Conservation (phyloP, 176 grass and related monocot species). For the Zoysia japonica region DNA sequence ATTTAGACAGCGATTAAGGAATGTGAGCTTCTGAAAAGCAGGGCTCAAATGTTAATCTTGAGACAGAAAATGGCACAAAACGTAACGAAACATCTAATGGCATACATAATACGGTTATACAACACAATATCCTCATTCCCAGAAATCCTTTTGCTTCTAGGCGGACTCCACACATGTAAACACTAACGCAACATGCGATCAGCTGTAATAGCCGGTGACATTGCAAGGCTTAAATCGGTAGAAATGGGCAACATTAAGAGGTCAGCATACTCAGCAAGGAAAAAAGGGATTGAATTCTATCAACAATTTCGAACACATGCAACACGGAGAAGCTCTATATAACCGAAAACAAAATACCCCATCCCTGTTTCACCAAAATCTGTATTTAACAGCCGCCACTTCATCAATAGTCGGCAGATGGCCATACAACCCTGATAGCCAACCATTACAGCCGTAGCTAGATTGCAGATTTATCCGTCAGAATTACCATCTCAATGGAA, state of each 20-base stretch:
- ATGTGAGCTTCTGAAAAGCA: not conserved
- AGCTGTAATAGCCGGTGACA: not conserved
- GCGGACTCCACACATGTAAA: not conserved
- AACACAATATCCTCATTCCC: not conserved
- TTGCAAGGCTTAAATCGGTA: not conserved
- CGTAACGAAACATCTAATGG: not conserved
- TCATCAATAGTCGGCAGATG: constrained; percentile 18
- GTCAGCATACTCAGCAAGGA: not conserved
- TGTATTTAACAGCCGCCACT: constrained; percentile 24
- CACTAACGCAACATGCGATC: not conserved
- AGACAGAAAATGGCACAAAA: not conserved
- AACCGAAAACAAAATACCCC: constrained; percentile 9
- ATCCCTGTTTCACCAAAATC: constrained; percentile 29
- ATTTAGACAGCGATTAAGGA: too few species aligned
- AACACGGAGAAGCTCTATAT: not conserved
- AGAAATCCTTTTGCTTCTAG: not conserved
- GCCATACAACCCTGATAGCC: constrained; percentile 23
- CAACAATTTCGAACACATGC: constrained; percentile 12
- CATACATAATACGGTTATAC: not conserved
- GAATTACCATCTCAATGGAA: not conserved
- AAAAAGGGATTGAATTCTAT: not conserved
- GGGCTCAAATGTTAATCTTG: not conserved
- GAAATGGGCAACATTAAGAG: constrained; percentile 6
- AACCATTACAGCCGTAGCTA: not conserved
- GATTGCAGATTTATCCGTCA: not conserved